Conservation (phyloP, 2,329 filamentous ascomycete species). For the Neonectria faginata region DNA sequence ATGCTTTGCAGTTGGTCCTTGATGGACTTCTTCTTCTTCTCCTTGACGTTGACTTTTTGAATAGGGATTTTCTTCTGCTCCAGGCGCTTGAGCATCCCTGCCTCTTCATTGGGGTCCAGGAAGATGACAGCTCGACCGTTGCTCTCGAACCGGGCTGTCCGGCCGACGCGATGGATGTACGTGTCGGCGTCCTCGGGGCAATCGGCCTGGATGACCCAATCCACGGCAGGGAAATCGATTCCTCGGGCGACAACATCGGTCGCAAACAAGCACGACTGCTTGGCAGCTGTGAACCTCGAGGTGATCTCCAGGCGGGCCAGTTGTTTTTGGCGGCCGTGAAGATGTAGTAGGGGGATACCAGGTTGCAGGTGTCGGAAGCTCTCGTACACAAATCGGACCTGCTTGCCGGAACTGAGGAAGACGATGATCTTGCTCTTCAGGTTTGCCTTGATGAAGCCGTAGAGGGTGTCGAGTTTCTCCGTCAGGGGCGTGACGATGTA, state of each 20-base stretch:
- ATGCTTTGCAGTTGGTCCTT: slow-evolving; percentile 89
- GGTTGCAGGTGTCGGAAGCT: slow-evolving; percentile 93
- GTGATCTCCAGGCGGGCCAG: slow-evolving; percentile 89
- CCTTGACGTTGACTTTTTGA: slow-evolving; percentile 84
- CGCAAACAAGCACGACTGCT: slow-evolving; percentile 89
- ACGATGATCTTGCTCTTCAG: slow-evolving; percentile 95
- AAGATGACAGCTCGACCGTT: slow-evolving; percentile 91
- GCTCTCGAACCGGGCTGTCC: slow-evolving; percentile 93
- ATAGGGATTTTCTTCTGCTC: slow-evolving; percentile 92
- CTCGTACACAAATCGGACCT: slow-evolving; percentile 96
- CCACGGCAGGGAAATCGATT: slow-evolving; percentile 94
- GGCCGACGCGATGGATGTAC: slow-evolving; percentile 95
- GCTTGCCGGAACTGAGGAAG: slow-evolving; percentile 94
- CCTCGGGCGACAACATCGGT: slow-evolving; percentile 96
- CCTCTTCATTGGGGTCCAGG: slow-evolving; percentile 90
- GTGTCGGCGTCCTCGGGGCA: slow-evolving; percentile 97
- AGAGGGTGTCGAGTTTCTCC: slow-evolving; percentile 92
- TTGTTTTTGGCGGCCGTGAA: slow-evolving; percentile 95
- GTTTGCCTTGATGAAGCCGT: slow-evolving; percentile 90
- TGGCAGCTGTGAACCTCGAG: slow-evolving; percentile 81
- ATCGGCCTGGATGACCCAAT: slow-evolving; percentile 99
- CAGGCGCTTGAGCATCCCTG: slow-evolving; percentile 87
- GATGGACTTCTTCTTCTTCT: slow-evolving; percentile 90
- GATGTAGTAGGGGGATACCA: slow-evolving; percentile 90
- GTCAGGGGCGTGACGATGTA: slow-evolving; percentile 88